These are phyloP conservation scores for Cytospora schulzeri DNA, from an alignment of 2,329 filamentous ascomycete genomes.

Conservation along the genomic window DNA sequence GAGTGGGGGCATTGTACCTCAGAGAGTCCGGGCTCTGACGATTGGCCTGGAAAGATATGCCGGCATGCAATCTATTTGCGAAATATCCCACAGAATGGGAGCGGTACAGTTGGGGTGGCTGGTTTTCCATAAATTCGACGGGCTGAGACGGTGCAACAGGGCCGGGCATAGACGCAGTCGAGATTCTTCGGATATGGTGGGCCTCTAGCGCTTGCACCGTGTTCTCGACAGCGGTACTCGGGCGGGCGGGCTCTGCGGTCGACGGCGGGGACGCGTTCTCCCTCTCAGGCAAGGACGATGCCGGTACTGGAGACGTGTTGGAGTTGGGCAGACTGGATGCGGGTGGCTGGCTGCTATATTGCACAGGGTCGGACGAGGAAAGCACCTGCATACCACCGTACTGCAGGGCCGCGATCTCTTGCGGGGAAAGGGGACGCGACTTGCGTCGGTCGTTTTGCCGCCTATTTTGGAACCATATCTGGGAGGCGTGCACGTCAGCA, in stretches of 20 bases:
- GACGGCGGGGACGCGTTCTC: conserved; percentile 19
- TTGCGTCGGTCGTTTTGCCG: conserved; percentile 91
- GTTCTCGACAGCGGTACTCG: conserved; percentile 18
- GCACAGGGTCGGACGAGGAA: conserved; percentile 46
- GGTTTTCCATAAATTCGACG: conserved; percentile 30
- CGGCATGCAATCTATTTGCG: conserved; percentile 59
- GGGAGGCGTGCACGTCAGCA: conserved; percentile 24
- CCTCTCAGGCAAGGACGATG: conserved; percentile 11
- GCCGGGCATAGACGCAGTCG: conserved; percentile 14
- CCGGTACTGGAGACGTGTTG: conserved; percentile 19
- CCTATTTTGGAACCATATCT: conserved; percentile 99
- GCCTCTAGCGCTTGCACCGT: conserved; percentile 6
- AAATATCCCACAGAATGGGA: conserved; percentile 53
- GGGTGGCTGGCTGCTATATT: conserved; percentile 31
- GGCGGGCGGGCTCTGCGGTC: conserved; percentile 9
- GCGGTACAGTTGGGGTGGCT: conserved; percentile 24
- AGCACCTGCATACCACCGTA: conserved; percentile 57
- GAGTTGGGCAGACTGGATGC: conserved; percentile 15
- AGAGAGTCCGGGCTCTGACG: conserved; percentile 46
- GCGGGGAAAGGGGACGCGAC: conserved; percentile 77
- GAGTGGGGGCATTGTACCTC: conserved; percentile 41
- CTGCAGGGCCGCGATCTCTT: conserved; percentile 69
- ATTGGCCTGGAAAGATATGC: conserved; percentile 54
- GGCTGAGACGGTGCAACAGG: conserved; percentile 30
- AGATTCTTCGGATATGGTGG: conserved; percentile 15